Evolutionary conservation across 2,329 filamentous ascomycete genomes (phyloP).

Genomic region (Tolypocladium album): DNA sequence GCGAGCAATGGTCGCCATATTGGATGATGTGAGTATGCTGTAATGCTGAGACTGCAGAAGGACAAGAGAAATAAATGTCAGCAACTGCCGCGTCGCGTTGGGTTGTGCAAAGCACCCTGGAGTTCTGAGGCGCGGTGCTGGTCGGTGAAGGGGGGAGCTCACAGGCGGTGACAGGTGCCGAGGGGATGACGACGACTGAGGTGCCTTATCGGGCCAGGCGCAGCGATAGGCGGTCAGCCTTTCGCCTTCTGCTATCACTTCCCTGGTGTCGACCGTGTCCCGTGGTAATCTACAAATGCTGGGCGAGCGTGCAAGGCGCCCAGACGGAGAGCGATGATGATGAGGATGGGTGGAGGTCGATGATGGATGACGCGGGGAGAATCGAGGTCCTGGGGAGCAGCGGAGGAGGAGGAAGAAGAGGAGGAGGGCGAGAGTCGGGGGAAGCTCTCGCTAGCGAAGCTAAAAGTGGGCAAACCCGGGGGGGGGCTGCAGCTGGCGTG

Average conservation of each 20-base stretch:
- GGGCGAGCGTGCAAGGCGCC: not conserved
- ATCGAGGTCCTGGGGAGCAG: not conserved
- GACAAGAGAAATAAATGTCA: too few species aligned
- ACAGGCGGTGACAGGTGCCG: constrained; percentile 1
- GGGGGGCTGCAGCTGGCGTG: not conserved
- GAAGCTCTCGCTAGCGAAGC: not conserved
- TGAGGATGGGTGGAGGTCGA: not conserved
- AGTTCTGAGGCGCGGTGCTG: not conserved
- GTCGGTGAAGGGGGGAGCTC: constrained; percentile 1
- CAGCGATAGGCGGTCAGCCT: not conserved
- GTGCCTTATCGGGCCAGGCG: not conserved
- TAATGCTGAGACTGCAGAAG: not conserved
- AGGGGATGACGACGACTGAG: not conserved
- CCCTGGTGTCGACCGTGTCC: not conserved
- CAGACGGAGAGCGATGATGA: not conserved
- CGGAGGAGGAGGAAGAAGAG: not conserved
- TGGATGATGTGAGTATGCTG: not conserved
- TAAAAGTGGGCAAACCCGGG: not conserved
- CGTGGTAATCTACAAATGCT: not conserved
- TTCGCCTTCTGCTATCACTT: not conserved
- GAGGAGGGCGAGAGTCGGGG: not conserved
- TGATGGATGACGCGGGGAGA: not conserved
- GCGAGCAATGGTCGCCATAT: constrained; percentile 16
- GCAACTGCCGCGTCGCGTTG: not conserved
- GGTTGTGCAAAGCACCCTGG: not conserved